Evolutionary conservation across 176 grass and related monocot species (phyloP).

Genomic region (barley (Hordeum vulgare)): DNA sequence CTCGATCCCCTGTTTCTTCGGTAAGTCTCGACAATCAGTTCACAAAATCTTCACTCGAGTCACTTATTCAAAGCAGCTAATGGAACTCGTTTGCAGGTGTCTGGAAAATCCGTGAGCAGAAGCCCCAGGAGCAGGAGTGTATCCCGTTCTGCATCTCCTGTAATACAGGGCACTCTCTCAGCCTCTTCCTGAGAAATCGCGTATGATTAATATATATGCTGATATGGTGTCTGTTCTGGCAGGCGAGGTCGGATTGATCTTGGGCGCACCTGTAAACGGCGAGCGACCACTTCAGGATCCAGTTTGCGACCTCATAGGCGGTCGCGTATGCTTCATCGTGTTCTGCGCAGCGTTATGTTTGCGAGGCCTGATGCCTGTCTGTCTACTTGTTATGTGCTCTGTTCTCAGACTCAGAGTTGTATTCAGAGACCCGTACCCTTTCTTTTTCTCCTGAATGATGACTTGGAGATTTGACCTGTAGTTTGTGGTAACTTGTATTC

Average conservation of each 20-base stretch:
- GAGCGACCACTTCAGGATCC: background rate
- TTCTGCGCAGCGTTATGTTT: background rate
- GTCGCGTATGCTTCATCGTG: background rate
- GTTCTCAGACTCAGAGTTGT: background rate
- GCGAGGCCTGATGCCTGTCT: background rate
- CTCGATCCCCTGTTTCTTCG: slow-evolving; percentile 13
- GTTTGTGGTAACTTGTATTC: background rate
- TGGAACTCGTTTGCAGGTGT: background rate
- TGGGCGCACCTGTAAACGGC: background rate
- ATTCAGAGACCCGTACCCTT: background rate
- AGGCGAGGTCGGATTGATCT: slow-evolving; percentile 39
- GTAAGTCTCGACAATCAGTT: slow-evolving; percentile 13
- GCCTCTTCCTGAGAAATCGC: background rate
- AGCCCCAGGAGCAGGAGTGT: slow-evolving; percentile 37
- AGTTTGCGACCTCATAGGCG: background rate
- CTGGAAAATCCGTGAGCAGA: slow-evolving; percentile 30
- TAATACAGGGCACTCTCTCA: background rate
- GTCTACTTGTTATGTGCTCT: background rate
- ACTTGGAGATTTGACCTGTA: background rate
- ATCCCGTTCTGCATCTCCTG: slow-evolving; percentile 28
- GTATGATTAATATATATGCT: background rate
- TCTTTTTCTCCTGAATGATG: background rate
- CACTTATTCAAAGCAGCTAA: background rate
- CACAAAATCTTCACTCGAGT: background rate
- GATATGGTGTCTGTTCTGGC: background rate